Conservation (phyloP, 441 rosid species). For the Syzygium malaccense region DNA sequence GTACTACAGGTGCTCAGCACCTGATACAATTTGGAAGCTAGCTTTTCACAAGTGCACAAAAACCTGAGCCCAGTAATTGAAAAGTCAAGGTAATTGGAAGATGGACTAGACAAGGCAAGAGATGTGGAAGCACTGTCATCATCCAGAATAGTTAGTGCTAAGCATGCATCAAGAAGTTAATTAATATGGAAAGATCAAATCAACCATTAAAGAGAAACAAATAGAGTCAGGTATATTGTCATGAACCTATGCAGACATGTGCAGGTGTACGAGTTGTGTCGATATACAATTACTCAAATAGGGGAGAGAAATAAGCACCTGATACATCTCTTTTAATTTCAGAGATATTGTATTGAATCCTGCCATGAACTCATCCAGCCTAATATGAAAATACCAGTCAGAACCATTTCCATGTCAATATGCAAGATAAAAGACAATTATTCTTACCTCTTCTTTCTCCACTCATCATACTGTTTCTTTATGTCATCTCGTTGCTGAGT, state of each 20-base stretch:
- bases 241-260: background rate
- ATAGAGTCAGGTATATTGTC: background rate
- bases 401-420: background rate
- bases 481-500: constrained; percentile 83
- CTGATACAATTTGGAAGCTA: background rate
- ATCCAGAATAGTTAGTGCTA: background rate
- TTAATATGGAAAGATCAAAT: background rate
- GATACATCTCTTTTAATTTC: constrained; percentile 98
- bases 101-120: background rate
- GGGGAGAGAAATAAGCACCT: constrained; percentile 35
- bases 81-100: background rate
- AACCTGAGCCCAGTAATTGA: background rate
- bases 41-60: background rate
- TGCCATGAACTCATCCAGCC: constrained; percentile 98
- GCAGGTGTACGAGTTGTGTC: background rate
- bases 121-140: background rate
- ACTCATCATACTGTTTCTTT: constrained; percentile 81
- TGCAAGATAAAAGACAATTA: background rate
- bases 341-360: constrained; percentile 89
- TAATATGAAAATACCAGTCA: constrained; percentile 16
- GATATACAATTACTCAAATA: background rate
- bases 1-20: background rate
- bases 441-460: constrained; percentile 75
- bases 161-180: background rate
- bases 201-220: background rate